A percentile compares a stretch with the other conserved stretches of the same genome.
These are phyloP conservation scores for Clavariopsis aquatica DNA, from an alignment of 495 filamentous ascomycete species.

Conservation along the genomic window DNA sequence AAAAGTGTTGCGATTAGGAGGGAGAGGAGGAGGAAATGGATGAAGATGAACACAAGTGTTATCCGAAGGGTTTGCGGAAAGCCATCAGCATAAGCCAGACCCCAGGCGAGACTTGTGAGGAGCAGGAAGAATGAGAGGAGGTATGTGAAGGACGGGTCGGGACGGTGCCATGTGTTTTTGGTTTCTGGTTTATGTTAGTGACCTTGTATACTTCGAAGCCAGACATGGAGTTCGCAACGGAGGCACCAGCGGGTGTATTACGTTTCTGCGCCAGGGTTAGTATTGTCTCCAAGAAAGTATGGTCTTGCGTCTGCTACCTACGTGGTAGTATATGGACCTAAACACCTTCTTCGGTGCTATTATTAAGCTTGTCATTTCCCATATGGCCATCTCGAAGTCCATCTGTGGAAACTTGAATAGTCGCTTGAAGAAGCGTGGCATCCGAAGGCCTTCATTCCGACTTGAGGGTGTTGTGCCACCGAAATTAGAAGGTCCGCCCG, in stretches of 20 bases:
- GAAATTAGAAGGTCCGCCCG: conserved; percentile 57
- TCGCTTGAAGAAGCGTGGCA: conserved; percentile 53
- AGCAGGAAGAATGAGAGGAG: conserved; percentile 74
- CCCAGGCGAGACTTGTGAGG: conserved; percentile 73
- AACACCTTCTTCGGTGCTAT: conserved; percentile 78
- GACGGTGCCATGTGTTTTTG: conserved; percentile 75
- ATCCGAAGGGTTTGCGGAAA: conserved; percentile 61
- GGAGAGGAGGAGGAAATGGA: conserved; percentile 66
- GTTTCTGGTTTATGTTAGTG: conserved; percentile 56
- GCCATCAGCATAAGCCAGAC: conserved; percentile 64
- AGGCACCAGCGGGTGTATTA: too few species aligned
- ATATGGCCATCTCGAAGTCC: conserved; percentile 66
- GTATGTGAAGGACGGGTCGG: conserved; percentile 76
- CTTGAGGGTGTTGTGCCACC: conserved; percentile 53
- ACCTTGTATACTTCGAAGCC: too few species aligned
- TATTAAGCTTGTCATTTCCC: conserved; percentile 75
- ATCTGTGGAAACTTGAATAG: conserved; percentile 52
- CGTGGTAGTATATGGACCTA: conserved; percentile 74
- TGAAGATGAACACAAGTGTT: conserved; percentile 63
- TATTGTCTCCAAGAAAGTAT: not conserved
- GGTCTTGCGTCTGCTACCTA: conserved; percentile 44
- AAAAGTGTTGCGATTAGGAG: conserved; percentile 62
- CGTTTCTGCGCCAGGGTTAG: conserved; percentile 57
- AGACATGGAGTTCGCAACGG: not conserved
- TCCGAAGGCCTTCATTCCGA: conserved; percentile 55